A percentile compares a stretch with the other conserved stretches of the same genome.
phyloP scores from a whole-genome alignment of 169 alveolate species.

The Plasmodium falciparum region DNA sequence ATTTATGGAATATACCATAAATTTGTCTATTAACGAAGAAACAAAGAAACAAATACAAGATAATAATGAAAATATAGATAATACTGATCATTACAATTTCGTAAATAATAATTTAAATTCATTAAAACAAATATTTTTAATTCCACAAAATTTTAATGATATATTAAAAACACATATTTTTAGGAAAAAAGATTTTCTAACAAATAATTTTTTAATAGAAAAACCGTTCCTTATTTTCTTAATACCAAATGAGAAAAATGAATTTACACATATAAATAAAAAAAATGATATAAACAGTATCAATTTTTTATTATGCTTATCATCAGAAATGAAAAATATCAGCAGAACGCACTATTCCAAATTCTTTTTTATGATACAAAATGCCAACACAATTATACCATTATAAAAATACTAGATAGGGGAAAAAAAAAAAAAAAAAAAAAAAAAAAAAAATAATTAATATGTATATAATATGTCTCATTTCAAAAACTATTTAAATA shows the following conservation, averaged over 20 bases:
- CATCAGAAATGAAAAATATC: slow-evolving; percentile 64
- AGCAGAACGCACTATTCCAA: slow-evolving; percentile 45
- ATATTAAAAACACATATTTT: slow-evolving; percentile 63
- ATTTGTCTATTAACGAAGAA: slow-evolving; percentile 27
- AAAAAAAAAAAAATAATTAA: not conserved
- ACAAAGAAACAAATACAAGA: not conserved
- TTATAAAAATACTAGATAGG: slow-evolving; percentile 10
- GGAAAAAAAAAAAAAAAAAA: not conserved
- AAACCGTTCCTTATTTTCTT: slow-evolving; percentile 74
- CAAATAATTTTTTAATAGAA: slow-evolving; percentile 66
- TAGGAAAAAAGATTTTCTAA: slow-evolving; percentile 47
- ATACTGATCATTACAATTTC: not conserved
- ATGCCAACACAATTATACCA: slow-evolving; percentile 62
- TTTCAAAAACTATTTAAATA: too few relatives aligned
- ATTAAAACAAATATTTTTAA: slow-evolving; percentile 44
- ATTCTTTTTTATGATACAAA: slow-evolving; percentile 52
- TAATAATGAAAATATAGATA: not conserved
- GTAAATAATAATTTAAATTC: slow-evolving; percentile 8
- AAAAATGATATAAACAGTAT: slow-evolving; percentile 7
- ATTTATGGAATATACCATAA: slow-evolving; percentile 61
- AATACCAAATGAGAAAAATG: slow-evolving; percentile 68
- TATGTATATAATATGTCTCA: too few relatives aligned
- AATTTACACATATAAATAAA: slow-evolving; percentile 27
- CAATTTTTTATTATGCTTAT: slow-evolving; percentile 56
- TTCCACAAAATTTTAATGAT: slow-evolving; percentile 74